Conservation (phyloP, 2,329 filamentous ascomycete species). For the Metarhizium album region DNA sequence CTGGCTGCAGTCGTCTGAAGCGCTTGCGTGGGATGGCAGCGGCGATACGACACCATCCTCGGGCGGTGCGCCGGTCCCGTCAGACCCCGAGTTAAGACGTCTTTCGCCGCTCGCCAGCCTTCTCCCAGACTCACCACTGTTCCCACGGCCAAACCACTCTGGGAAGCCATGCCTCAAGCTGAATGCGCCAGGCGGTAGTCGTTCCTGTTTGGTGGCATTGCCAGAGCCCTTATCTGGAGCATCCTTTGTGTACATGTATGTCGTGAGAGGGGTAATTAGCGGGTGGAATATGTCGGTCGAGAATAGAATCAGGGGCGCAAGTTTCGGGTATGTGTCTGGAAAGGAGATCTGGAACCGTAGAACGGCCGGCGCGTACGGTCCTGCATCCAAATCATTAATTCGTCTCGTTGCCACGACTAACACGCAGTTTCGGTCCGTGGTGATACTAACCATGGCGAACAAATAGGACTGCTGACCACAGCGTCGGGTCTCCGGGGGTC, state of each 20-base stretch:
- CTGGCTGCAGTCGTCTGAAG: constrained; percentile 29
- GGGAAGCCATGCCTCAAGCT: constrained; percentile 86
- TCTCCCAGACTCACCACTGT: constrained; percentile 27
- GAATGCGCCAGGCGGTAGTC: constrained; percentile 80
- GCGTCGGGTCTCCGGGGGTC: constrained; percentile 65
- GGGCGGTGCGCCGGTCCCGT: constrained; percentile 10
- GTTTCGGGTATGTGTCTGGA: constrained; percentile 63
- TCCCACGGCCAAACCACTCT: constrained; percentile 66
- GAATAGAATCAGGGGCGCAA: constrained; percentile 80
- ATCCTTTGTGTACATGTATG: constrained; percentile 81
- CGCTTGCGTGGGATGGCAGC: constrained; percentile 15
- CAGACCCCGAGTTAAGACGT: constrained; percentile 14
- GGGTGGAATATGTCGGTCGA: constrained; percentile 92
- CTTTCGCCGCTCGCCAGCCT: constrained; percentile 33
- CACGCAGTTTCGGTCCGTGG: not conserved
- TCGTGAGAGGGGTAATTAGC: constrained; percentile 84
- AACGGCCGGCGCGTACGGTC: constrained; percentile 79
- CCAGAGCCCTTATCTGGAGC: constrained; percentile 66
- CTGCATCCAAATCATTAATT: constrained; percentile 31
- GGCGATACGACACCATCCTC: constrained; percentile 19
- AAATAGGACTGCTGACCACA: constrained; percentile 90
- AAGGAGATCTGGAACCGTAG: constrained; percentile 88
- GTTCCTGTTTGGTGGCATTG: constrained; percentile 72
- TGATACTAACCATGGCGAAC: constrained; percentile 61
- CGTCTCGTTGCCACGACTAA: not conserved